These are phyloP conservation scores for Hanseniaspora sp. DNA, from an alignment of 1,139 yeast species.

Conservation along the genomic window DNA sequence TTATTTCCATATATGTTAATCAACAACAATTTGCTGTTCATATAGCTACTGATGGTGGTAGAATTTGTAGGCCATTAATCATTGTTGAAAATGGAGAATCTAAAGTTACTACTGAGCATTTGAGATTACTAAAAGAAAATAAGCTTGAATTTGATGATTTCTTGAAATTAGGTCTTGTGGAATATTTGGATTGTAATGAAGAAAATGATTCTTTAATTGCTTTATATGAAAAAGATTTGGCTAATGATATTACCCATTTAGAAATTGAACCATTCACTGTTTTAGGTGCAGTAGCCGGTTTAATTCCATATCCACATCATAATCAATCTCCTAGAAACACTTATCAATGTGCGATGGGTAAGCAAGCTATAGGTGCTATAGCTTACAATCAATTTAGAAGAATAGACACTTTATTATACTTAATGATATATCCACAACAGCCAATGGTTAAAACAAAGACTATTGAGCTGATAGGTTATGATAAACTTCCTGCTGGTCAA, in stretches of 20 bases:
- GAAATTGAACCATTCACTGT: conserved; percentile 96
- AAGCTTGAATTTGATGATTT: conserved; percentile 83
- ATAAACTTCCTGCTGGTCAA: conserved; percentile 96
- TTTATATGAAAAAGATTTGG: conserved; percentile 59
- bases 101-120: conserved; percentile 60
- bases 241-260: conserved; percentile 61
- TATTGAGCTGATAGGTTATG: conserved; percentile 87
- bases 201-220: conserved; percentile 94
- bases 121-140: conserved; percentile 51
- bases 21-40: conserved; percentile 86
- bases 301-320: conserved; percentile 99
- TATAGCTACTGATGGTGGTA: conserved; percentile 97
- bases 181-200: conserved; percentile 92
- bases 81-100: conserved; percentile 67
- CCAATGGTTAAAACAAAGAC: conserved; percentile 98
- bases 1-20: conserved; percentile 81
- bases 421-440: conserved; percentile 97
- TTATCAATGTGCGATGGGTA: conserved; percentile 99
- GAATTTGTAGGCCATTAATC: conserved; percentile 93
- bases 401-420: conserved; percentile 82
- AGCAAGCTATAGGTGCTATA: conserved; percentile 98
- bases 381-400: conserved; percentile 93
- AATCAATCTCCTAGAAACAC: conserved; percentile 99
- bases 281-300: conserved; percentile 83
- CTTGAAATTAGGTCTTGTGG: conserved; percentile 74